Percentiles rank a stretch among this genome's conserved stretches.
Conservation (phyloP, 2,329 filamentous ascomycete species). For the Allantophomopsis cytisporea region DNA sequence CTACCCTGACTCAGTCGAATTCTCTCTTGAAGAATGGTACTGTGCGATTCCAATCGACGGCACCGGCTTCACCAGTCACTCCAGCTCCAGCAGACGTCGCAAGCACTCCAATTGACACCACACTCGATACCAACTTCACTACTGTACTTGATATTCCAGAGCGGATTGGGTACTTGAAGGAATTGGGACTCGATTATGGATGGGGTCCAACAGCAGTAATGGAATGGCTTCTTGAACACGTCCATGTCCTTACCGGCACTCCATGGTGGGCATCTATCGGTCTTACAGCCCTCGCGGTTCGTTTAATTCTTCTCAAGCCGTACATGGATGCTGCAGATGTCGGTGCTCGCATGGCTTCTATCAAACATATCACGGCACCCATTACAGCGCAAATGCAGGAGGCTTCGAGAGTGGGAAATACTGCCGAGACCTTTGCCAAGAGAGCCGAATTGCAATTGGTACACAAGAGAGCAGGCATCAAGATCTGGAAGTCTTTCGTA, state of each 20-base stretch:
- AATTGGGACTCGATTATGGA: constrained; percentile 77
- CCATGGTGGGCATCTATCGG: constrained; percentile 77
- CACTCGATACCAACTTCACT: constrained; percentile 8
- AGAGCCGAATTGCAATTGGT: constrained; percentile 34
- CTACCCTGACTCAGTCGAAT: neutral
- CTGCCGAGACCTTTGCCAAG: constrained; percentile 27
- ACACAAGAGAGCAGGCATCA: constrained; percentile 40
- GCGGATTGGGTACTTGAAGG: constrained; percentile 68
- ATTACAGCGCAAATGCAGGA: constrained; percentile 38
- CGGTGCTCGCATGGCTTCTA: constrained; percentile 43
- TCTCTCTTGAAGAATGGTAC: constrained; percentile 12
- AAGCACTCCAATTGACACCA: constrained; percentile 7
- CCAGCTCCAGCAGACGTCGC: constrained; percentile 4
- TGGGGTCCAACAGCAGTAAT: constrained; percentile 63
- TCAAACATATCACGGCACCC: constrained; percentile 43
- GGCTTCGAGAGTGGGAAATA: constrained; percentile 25
- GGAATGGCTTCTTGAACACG: constrained; percentile 66
- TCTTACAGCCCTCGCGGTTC: constrained; percentile 48
- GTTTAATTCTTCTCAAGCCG: constrained; percentile 51
- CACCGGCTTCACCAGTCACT: constrained; percentile 13
- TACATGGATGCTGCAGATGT: constrained; percentile 48
- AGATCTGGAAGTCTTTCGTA: constrained; percentile 31
- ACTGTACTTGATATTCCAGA: constrained; percentile 26
- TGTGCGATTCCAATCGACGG: constrained; percentile 11
- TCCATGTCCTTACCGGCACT: constrained; percentile 61